Base-by-base conservation (phyloP, 2,329 filamentous ascomycete genomes). In the Gaeumannomyces tritici region DNA sequence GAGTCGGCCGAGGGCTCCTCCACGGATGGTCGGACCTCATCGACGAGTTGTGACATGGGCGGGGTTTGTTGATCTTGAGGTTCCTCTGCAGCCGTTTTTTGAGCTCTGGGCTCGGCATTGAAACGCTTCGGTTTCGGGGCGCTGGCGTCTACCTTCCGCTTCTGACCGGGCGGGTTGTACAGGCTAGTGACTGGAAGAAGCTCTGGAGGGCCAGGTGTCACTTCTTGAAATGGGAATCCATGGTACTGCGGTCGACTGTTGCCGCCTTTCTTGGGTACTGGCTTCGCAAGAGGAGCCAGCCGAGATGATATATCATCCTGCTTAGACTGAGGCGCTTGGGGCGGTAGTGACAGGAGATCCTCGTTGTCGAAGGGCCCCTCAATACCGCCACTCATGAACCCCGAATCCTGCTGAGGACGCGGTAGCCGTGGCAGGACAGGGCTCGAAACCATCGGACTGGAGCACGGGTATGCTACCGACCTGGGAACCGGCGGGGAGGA, bases 401-500 rank as follows among this genome's bases (percentile, higher is more conserved):
- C 90, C 18, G 90, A 93, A 71, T 96, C 91, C 9, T 80, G 80
- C 66, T 87, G 80, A 6, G 82, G 81, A 61, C 81, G 76, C 0
- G 79, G 82, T 78, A 88, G 86, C 0, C 84, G 83, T 9, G 85
- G 85, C 60, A 92, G 80, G 56, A 86, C 82, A 2, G 93, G 95
- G 71, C 93, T 98, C 2, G 93, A 96, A 29, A 88, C 85, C 31
- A 85, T 84, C 5, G 89, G 87, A 63, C 84, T 86, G 2, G 83
- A 84, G 60, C 72, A 79, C 33, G 81, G 76, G 67, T 79, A 86
- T 56, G 79, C 74, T 33, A 80, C 78, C 51, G 82, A 82, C 66
- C 85, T 83, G 65, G 92, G 86, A 1, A 96, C 81, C 1, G 95
- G 95, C 18, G 93, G 93, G 4, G 93, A 98, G 0, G 95, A 98